Base-by-base conservation (phyloP, 129 eudicot genomes). In the Chrysanthemum makinoi region DNA sequence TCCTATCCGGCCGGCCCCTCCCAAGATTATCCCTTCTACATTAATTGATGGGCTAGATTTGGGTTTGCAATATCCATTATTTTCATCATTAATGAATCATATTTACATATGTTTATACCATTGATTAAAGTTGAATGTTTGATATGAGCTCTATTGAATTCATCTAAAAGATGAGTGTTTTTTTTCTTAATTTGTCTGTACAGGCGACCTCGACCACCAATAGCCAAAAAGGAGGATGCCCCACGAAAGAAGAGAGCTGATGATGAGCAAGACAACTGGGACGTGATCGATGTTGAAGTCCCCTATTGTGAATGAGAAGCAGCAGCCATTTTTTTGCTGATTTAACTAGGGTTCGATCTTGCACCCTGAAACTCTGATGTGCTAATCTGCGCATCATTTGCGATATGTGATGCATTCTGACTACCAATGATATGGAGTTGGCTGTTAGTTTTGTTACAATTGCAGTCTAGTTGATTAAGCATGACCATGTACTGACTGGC, bases 181-280 rank as follows among this genome's bases (percentile, higher is more conserved):
- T 15, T 62, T 28, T 2, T 44, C 39, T 52, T 58, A 15, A 8
- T 13, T 56, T 15, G 35, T 75, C 35, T 18, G 1, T 72, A 17
- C 68, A 82, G 85, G 65, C 85, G 83, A 10, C 70, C 72, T 7
- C 68, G 24, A 19, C 74, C 80, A 12, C 72, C 81, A 64, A 63
- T 55, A 60, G 79, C 77, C 49, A 30, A 61, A 49, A 69, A 80
- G 59, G 75, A 58, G 46, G 86, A 80, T 16, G 28, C 2, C 49
- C 63, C 79, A 53, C 17, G 54, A 39, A 80, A 77, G 75, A 71
- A 80, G 83, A 73, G 4, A 18, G 67, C 24, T 33, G 53, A 70
- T 53, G 86, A 86, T 56, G 78, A 83, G 22, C 76, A 54, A 61
- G 91, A 86, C 74, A 86, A 86, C 77, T 86, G 91, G 91, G 89